phyloP scores from a whole-genome alignment of 2,329 filamentous ascomycete species.

The Botrytis aclada region DNA sequence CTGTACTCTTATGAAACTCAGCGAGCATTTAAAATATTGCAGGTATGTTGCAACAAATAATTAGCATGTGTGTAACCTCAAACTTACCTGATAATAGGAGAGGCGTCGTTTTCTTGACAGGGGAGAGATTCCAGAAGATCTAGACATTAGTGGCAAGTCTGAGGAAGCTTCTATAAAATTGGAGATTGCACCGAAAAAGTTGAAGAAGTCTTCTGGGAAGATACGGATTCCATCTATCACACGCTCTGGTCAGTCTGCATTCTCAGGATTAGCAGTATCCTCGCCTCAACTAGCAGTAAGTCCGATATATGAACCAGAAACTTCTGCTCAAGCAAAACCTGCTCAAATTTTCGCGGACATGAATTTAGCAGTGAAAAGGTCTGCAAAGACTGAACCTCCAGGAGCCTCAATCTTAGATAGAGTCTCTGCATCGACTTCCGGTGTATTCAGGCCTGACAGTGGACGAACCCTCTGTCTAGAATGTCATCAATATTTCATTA shows the following conservation, averaged over 20 bases:
- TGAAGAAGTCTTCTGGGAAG: neutral
- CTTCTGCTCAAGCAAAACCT: neutral
- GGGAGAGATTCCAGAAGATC: neutral
- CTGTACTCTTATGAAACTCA: neutral
- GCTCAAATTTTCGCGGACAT: neutral
- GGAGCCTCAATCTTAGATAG: neutral
- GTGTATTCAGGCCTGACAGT: neutral
- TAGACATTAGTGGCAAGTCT: neutral
- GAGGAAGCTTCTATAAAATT: neutral
- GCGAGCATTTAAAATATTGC: neutral
- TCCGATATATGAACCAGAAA: neutral
- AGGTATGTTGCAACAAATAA: neutral
- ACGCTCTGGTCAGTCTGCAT: neutral
- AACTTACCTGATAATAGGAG: neutral
- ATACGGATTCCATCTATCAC: neutral
- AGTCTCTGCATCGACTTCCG: neutral
- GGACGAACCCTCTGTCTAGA: neutral
- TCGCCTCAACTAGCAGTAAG: neutral
- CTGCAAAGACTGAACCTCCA: neutral
- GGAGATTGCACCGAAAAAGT: neutral
- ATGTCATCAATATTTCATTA: neutral
- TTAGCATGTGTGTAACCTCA: neutral
- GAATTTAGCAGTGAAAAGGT: no score
- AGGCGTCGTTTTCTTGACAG: conserved; percentile 6
- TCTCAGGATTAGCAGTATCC: neutral